Conservation (phyloP, 495 filamentous ascomycete genomes). For the Penicillium herquei region DNA sequence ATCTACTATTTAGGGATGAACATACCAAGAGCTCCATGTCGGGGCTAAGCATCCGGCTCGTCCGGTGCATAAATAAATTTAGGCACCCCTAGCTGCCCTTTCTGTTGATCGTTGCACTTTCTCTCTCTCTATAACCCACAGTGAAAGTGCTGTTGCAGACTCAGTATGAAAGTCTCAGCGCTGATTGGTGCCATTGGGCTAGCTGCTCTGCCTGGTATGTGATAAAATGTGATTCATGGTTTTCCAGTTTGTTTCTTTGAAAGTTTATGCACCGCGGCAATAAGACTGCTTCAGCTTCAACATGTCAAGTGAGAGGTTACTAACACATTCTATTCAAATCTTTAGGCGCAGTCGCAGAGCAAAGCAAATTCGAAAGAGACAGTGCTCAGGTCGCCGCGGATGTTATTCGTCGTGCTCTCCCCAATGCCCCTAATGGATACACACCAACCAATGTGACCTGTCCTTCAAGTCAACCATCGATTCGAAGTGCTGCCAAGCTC, state of each 20-base stretch:
- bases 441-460: conserved; percentile 40
- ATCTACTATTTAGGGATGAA: conserved; percentile 6
- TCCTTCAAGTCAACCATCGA: conserved; percentile 43
- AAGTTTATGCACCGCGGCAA: no score
- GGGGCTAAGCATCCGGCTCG: conserved; percentile 26
- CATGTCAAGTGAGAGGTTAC: not conserved
- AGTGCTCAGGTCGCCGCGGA: conserved; percentile 9
- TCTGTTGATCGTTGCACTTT: conserved; percentile 4
- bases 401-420: conserved; percentile 32
- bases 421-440: conserved; percentile 50
- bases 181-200: conserved; percentile 23
- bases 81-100: conserved; percentile 11
- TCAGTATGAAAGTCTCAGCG: conserved; percentile 26
- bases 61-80: conserved; percentile 25
- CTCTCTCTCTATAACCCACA: not conserved
- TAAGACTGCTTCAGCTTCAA: not conserved
- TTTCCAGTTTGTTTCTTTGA: not conserved
- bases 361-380: conserved; percentile 6
- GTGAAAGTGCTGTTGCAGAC: not conserved
- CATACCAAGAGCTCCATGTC: conserved; percentile 9
- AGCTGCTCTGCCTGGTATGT: conserved; percentile 33
- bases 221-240: not conserved
- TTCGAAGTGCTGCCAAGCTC: conserved; percentile 55
- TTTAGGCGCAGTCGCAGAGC: conserved; percentile 21
- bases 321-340: not conserved